Conservation (phyloP, 257 asterid genomes). For the Eucommia ulmoides region DNA sequence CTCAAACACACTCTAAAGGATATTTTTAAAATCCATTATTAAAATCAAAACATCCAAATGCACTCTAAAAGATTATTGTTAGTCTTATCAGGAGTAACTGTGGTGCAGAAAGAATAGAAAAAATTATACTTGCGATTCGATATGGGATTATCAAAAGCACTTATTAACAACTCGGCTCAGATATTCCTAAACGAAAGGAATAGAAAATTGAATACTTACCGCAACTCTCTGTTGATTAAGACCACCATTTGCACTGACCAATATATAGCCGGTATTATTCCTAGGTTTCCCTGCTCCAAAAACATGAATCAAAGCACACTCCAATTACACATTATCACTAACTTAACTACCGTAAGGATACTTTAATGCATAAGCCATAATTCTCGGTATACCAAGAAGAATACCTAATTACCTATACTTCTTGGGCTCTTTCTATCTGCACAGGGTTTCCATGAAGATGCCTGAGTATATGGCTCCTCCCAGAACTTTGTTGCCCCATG, state of each 20-base stretch:
- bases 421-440: constrained; percentile 34
- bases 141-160: too few species aligned
- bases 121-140: too few species aligned
- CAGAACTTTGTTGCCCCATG: constrained; percentile 42
- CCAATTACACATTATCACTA: too few species aligned
- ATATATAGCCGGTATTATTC: constrained; percentile 45
- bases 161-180: background rate
- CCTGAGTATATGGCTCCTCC: constrained; percentile 51
- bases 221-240: constrained; percentile 94
- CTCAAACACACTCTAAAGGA: too few species aligned
- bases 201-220: constrained; percentile 25
- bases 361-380: too few species aligned
- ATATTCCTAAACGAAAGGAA: background rate
- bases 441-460: constrained; percentile 75
- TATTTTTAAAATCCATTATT: too few species aligned
- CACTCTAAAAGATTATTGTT: background rate
- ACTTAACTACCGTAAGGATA: too few species aligned
- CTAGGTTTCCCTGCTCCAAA: constrained; percentile 50
- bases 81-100: background rate
- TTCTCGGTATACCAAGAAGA: too few species aligned
- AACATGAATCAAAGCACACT: constrained; percentile 13
- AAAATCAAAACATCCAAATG: too few species aligned
- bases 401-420: constrained; percentile 40
- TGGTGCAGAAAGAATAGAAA: background rate
- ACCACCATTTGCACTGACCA: constrained; percentile 92